Base-by-base conservation (phyloP, 1,139 yeast genomes). In the Diutina siamensis region DNA sequence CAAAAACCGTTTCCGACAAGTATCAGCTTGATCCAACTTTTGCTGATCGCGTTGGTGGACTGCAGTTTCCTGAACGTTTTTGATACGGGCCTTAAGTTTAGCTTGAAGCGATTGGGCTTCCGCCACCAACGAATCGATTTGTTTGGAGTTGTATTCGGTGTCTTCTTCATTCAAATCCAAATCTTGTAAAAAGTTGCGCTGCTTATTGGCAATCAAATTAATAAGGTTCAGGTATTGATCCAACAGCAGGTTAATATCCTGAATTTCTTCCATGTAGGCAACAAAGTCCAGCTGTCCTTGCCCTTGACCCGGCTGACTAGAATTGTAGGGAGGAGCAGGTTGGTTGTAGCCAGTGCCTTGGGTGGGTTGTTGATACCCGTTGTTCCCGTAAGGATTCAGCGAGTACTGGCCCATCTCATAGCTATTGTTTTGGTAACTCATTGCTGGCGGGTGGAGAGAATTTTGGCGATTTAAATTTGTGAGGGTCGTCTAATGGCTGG, bases 1-100 rank as follows among this genome's bases (percentile, higher is more conserved):
- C 72, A 88, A 78, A 63, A 92, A 94, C 62, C 86, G 80, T 61
- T 80, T 81, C 69, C 94, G 83, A 49, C 85, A 76, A 58, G 84
- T 83, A 62, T 88, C 95, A 44, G 95, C 94, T 68, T 92, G 98
- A 48, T 84, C 86, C 60, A 78, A 78, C 65, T 87, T 87, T 55
- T 94, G 84, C 47, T 76, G 70, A 66, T 88, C 95, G 48, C 71
- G 71, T 54, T 79, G 74, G 48, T 86, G 83, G 46, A 75, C 78
- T 48, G 80, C 76, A 49, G 68, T 70, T 31, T 67, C 60, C 64
- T 87, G 95, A 44, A 85, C 80, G 51, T 75, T 70, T 63, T 86
- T 85, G 60, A 92, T 83, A 56, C 88, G 76, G 50, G 72, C 65
- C 62, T 86, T 87, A 61, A 92, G 77, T 52, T 76, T 74, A 55